Conservation (phyloP, 139 green algal genomes). For the Tetradesmus lagerheimii region DNA sequence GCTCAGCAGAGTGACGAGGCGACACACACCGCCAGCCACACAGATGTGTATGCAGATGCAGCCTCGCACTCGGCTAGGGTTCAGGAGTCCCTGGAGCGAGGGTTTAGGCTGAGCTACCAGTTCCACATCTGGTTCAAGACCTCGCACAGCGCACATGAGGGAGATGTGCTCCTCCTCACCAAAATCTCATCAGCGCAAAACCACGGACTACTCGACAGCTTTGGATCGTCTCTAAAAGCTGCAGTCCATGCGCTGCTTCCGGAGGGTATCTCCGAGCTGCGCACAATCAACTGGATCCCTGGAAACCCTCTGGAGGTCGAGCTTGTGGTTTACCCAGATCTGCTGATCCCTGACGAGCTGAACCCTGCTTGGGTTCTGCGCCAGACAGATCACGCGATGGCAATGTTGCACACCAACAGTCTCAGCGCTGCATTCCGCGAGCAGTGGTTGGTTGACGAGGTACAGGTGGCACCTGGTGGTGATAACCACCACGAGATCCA, state of each 20-base stretch:
- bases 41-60: neutral
- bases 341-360: constrained; percentile 15
- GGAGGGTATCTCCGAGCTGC: neutral
- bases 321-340: neutral
- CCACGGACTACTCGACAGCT: constrained; percentile 2
- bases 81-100: neutral
- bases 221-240: neutral
- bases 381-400: neutral
- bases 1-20: neutral
- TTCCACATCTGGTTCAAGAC: neutral
- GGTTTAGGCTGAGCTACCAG: neutral
- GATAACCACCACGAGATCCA: neutral
- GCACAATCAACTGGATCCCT: neutral
- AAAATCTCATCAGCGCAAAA: neutral
- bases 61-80: neutral
- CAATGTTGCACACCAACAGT: neutral
- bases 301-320: constrained; percentile 10
- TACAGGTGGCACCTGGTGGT: neutral
- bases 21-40: neutral
- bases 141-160: neutral
- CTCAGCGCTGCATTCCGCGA: neutral
- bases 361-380: neutral
- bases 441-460: neutral
- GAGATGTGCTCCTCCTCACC: neutral
- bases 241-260: neutral